Evolutionary conservation across 257 asterid genomes (phyloP).

Genomic region (Jasminum sambac): DNA sequence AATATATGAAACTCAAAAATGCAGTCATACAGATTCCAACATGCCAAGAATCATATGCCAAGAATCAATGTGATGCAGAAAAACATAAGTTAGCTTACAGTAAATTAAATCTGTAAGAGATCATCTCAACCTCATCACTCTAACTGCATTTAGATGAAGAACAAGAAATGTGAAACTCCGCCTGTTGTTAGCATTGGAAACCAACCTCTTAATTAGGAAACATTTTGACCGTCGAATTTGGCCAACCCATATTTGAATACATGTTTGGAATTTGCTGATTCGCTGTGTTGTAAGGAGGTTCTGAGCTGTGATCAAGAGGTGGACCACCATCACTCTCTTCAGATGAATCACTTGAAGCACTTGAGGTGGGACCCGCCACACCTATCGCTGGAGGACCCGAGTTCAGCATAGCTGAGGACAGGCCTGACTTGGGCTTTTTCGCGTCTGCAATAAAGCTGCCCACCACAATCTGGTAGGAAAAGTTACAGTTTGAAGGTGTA

Average conservation of each 20-base stretch:
- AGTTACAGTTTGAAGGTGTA: conserved; percentile 3
- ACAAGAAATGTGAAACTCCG: conserved; percentile 7
- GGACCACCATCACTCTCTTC: conserved; percentile 55
- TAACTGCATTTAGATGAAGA: conserved; percentile 12
- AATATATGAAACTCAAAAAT: conserved; percentile 3
- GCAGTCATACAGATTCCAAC: neutral
- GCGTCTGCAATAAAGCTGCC: conserved; percentile 89
- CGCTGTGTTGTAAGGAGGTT: conserved; percentile 32
- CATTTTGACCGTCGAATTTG: conserved; percentile 45
- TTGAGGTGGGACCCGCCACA: conserved; percentile 52
- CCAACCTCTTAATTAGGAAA: conserved; percentile 36
- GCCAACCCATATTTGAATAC: conserved; percentile 60
- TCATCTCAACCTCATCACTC: neutral
- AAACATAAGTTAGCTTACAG: conserved; percentile 6
- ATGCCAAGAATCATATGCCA: neutral
- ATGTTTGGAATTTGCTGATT: conserved; percentile 39
- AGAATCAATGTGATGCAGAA: conserved; percentile 3
- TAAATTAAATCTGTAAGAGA: conserved; percentile 22
- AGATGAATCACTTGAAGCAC: conserved; percentile 66
- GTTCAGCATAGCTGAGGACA: conserved; percentile 46
- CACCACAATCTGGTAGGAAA: conserved; percentile 57
- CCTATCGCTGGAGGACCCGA: conserved; percentile 50
- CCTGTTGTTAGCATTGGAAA: conserved; percentile 27
- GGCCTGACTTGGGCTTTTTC: conserved; percentile 49
- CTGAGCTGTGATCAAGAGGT: conserved; percentile 34